Evolutionary conservation across 768 basidiomycete species (phyloP).

Genomic region (Termitomyces sp.): DNA sequence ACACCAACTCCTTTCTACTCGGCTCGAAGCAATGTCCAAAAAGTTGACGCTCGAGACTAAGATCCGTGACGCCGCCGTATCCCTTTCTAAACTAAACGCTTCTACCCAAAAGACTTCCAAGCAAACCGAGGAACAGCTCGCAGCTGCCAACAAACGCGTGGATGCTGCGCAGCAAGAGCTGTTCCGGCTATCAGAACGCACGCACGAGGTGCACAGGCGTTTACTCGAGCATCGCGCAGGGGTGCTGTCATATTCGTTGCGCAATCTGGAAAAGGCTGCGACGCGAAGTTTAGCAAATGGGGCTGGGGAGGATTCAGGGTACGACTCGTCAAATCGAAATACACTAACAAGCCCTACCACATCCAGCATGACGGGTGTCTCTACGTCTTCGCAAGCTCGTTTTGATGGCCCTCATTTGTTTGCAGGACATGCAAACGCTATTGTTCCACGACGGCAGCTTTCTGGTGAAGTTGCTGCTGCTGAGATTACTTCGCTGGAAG

Average conservation of each 20-base stretch:
- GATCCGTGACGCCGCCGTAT: conserved; percentile 82
- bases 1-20: conserved; percentile 62
- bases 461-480: conserved; percentile 39
- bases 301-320: conserved; percentile 43
- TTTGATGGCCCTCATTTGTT: conserved; percentile 87
- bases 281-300: conserved; percentile 25
- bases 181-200: conserved; percentile 61
- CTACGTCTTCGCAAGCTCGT: conserved; percentile 43
- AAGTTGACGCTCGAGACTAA: conserved; percentile 81
- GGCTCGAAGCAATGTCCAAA: conserved; percentile 62
- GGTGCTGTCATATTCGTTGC: conserved; percentile 70
- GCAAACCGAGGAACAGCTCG: conserved; percentile 68
- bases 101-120: conserved; percentile 56
- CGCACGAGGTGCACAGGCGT: conserved; percentile 55
- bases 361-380: conserved; percentile 39
- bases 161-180: conserved; percentile 68
- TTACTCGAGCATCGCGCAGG: conserved; percentile 82
- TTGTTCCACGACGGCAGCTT: conserved; percentile 47
- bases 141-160: conserved; percentile 69
- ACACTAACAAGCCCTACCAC: conserved; percentile 47
- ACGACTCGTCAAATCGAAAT: conserved; percentile 47
- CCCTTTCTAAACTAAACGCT: conserved; percentile 65
- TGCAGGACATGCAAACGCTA: conserved; percentile 71
- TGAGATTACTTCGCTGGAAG: conserved; percentile 54
- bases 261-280: conserved; percentile 51